Evolutionary conservation across 768 basidiomycete genomes (phyloP).

Genomic region (Paxillus involutus): DNA sequence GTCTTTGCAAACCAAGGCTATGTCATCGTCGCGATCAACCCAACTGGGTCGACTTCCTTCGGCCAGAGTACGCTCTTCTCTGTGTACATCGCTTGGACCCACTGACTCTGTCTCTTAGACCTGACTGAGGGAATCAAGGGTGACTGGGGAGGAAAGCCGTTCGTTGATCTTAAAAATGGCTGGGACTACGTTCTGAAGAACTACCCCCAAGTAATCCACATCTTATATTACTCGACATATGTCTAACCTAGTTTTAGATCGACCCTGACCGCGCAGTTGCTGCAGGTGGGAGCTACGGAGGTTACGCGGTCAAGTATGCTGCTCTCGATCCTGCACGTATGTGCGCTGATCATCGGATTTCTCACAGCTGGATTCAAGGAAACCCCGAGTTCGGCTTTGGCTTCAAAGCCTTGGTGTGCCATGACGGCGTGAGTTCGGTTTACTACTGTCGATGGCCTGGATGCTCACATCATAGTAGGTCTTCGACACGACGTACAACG

Average conservation of each 20-base stretch:
- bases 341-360: constrained; percentile 1
- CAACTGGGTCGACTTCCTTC: constrained; percentile 92
- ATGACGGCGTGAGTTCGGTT: constrained; percentile 73
- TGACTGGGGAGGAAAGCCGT: constrained; percentile 88
- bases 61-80: constrained; percentile 61
- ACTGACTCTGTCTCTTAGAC: constrained; percentile 39
- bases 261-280: constrained; percentile 69
- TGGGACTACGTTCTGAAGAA: constrained; percentile 68
- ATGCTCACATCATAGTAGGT: constrained; percentile 39
- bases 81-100: not conserved
- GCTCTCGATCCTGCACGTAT: not conserved
- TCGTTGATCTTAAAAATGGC: constrained; percentile 72
- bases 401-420: constrained; percentile 90
- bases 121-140: constrained; percentile 78
- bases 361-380: constrained; percentile 86
- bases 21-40: constrained; percentile 85
- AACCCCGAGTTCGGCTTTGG: constrained; percentile 85
- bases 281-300: constrained; percentile 84
- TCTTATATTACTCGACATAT: not conserved
- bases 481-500: constrained; percentile 76
- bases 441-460: not conserved
- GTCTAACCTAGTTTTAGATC: constrained; percentile 44
- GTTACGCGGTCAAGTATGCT: constrained; percentile 82
- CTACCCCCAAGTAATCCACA: constrained; percentile 61
- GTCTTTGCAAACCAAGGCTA: constrained; percentile 89